Evolutionary conservation across 2,329 filamentous ascomycete genomes (phyloP).

Genomic region (Aspergillus eucalypticola): DNA sequence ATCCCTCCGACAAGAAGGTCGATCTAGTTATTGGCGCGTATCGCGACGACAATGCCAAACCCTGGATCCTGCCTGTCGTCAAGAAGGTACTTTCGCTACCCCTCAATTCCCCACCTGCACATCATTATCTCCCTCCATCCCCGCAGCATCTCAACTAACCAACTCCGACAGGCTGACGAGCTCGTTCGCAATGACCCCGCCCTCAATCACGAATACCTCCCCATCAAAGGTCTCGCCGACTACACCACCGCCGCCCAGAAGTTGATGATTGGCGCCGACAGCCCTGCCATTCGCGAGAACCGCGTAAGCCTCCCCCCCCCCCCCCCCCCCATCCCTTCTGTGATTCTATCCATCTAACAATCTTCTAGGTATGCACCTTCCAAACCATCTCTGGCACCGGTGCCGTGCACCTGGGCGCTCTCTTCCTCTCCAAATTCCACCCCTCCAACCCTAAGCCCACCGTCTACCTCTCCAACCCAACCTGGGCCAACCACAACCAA

Average conservation of each 20-base stretch:
- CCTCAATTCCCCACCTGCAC: slow-evolving; percentile 1
- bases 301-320: slow-evolving; percentile 53
- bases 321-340: neutral
- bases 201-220: slow-evolving; percentile 97
- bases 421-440: slow-evolving; percentile 95
- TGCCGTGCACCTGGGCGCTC: slow-evolving; percentile 86
- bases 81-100: slow-evolving; percentile 68
- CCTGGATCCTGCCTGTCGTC: slow-evolving; percentile 94
- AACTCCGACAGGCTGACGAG: slow-evolving; percentile 74
- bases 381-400: slow-evolving; percentile 98
- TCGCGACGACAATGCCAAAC: slow-evolving; percentile 91
- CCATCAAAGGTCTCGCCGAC: slow-evolving; percentile 81
- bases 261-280: slow-evolving; percentile 78
- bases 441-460: slow-evolving; percentile 60
- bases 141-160: slow-evolving; percentile 3
- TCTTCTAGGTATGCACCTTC: slow-evolving; percentile 64
- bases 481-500: slow-evolving; percentile 98
- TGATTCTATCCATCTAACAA: neutral
- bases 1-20: slow-evolving; percentile 76
- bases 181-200: slow-evolving; percentile 83
- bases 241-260: slow-evolving; percentile 91
- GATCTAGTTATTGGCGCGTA: slow-evolving; percentile 96
- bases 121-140: neutral
- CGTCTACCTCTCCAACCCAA: slow-evolving; percentile 92
- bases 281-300: slow-evolving; percentile 79